A percentile compares a stretch with the other conserved stretches of the same genome.
Evolutionary conservation across 805 yeast species (phyloP).

Genomic region (Candida xiaguanensis): DNA sequence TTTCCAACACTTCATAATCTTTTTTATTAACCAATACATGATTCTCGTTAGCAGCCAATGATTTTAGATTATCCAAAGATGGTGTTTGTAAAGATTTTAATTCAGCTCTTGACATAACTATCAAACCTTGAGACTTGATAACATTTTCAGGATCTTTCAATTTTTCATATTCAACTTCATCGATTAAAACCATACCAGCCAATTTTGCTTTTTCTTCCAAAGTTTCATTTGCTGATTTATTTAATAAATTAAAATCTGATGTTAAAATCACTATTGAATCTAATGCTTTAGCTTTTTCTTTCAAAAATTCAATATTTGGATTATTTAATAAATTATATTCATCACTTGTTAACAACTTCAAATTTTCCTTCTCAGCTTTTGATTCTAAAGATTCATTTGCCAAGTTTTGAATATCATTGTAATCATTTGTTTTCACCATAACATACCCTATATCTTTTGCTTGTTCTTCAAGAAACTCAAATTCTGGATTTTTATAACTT

Average conservation of each 20-base stretch:
- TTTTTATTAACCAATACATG: conserved; percentile 12
- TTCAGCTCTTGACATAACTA: neutral
- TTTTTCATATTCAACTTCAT: neutral
- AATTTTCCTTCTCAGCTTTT: conserved; percentile 8
- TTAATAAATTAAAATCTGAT: conserved; percentile 13
- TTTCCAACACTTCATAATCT: conserved; percentile 8
- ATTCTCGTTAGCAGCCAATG: conserved; percentile 8
- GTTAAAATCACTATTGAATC: conserved; percentile 13
- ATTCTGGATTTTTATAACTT: conserved; percentile 8
- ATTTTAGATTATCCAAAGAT: conserved; percentile 8
- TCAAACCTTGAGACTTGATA: neutral
- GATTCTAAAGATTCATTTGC: conserved; percentile 9
- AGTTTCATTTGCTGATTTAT: conserved; percentile 12
- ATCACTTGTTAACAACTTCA: conserved; percentile 8
- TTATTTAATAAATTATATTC: conserved; percentile 11
- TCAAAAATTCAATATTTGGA: conserved; percentile 30
- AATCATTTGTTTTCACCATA: conserved; percentile 11
- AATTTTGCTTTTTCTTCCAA: conserved; percentile 15
- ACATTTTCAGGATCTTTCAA: conserved; percentile 3
- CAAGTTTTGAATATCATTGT: conserved; percentile 3
- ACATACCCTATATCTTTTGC: conserved; percentile 39
- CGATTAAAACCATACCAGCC: conserved; percentile 3
- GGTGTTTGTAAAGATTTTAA: conserved; percentile 6
- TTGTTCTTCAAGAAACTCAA: conserved; percentile 9
- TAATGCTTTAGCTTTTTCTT: conserved; percentile 14